Evolutionary conservation across 2,329 filamentous ascomycete species (phyloP), one percentile per base, ranked within the genome.

Genomic region (Apiospora rasikravindrae): DNA sequence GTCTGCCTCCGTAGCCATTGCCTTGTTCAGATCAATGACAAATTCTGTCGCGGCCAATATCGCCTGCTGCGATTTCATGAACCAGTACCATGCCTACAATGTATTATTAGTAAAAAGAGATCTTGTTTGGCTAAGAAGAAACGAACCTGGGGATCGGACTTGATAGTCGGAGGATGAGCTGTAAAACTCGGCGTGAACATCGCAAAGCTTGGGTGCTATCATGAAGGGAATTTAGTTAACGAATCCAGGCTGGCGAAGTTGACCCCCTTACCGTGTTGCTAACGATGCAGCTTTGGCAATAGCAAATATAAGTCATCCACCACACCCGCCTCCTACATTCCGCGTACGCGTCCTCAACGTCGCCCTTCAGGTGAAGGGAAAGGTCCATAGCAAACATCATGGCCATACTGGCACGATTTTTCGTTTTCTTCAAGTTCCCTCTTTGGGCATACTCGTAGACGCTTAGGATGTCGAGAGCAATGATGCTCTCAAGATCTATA

Each of bases 221-320:
- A 4, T 69, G 71, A 76, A n/a, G 29, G 22, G 4, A 7, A 11
- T 64, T 61, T 40, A 64, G 29, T 13, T 10, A 40, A 24, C n/a
- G 22, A 3, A 40, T 64, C 19, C 26, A 29, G 24, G 22, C 69
- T 26, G 4, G 19, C 29, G 29, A 26, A 51, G n/a, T 11, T 11
- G 69, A 37, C 33, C 33, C 3, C 44, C 80, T 73, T 81, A 86
- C 84, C 73, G 82, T 83, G 71, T 85, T 87, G 78, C 84, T 87
- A 29, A 88, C 85, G 70, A 88, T 87, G 1, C 85, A 83, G 14
- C 82, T 84, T 75, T 89, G 87, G 57, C 85, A 87, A 6, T 84
- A 83, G 72, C 83, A 85, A 22, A 87, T 82, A 72, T 88, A 88
- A 80, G 86, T 87, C 84, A 87, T 87, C 86, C 86, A 88, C 86